These are phyloP conservation scores for Rhodotorula babjevae DNA, from an alignment of 768 basidiomycete genomes.

Conservation along the genomic window DNA sequence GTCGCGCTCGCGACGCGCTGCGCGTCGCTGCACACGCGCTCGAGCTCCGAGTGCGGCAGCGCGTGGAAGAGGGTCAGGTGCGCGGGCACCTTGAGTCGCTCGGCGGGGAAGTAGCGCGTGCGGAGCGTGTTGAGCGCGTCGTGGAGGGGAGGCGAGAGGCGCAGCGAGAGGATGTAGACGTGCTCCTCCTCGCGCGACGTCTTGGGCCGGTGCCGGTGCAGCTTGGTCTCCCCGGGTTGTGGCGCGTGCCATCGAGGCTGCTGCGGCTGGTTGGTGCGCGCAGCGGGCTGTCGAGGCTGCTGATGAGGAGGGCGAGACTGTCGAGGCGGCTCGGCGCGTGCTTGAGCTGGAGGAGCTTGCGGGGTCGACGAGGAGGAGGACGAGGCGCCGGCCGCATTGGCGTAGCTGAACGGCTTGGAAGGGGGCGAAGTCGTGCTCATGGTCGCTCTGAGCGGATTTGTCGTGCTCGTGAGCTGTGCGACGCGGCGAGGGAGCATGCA, in stretches of 20 bases:
- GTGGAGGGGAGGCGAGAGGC: conserved; percentile 17
- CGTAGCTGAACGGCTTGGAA: no score
- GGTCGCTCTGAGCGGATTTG: no score
- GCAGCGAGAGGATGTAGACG: conserved; percentile 31
- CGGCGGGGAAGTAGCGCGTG: conserved; percentile 18
- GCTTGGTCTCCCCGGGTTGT: background rate
- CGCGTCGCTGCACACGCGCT: background rate
- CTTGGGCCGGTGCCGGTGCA: conserved; percentile 18
- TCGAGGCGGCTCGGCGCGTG: no score
- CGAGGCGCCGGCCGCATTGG: no score
- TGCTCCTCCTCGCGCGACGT: conserved; percentile 10
- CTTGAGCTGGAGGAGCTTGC: no score
- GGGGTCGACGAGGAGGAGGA: no score
- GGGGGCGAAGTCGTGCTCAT: no score
- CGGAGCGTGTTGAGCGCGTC: conserved; percentile 28
- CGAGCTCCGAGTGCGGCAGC: conserved; percentile 17
- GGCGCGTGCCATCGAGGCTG: conserved; percentile 9
- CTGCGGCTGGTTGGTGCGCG: no score
- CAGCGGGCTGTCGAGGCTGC: no score
- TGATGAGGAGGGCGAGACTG: no score
- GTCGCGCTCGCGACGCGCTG: background rate
- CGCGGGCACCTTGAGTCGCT: conserved; percentile 30
- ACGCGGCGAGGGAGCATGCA: no score
- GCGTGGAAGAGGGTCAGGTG: conserved; percentile 36
- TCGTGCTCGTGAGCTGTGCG: no score